Conservation (phyloP, 495 filamentous ascomycete genomes). For the Xylaria sp. region DNA sequence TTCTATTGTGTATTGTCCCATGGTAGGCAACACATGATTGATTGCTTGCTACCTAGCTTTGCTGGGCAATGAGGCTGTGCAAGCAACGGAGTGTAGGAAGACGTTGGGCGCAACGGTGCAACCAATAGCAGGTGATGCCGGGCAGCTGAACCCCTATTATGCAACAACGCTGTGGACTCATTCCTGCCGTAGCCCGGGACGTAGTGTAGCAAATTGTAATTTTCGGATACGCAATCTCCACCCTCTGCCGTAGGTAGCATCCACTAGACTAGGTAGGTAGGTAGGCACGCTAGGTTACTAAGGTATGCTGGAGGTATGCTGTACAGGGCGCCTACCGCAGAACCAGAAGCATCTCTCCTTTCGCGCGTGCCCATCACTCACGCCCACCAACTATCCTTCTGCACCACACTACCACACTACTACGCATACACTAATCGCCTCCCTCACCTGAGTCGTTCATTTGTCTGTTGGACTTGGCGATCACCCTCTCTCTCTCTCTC, state of each 20-base stretch:
- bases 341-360: not conserved
- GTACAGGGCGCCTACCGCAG: not conserved
- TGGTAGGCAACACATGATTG: too few species aligned
- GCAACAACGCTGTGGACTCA: not conserved
- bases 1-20: not conserved
- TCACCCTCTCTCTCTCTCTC: constrained; percentile 2
- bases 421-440: not conserved
- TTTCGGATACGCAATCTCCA: constrained; percentile 11
- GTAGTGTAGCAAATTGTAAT: constrained; percentile 13
- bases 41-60: not conserved
- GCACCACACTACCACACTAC: not conserved
- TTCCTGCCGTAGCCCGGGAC: not conserved
- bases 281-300: too few species aligned
- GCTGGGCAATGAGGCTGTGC: constrained; percentile 40
- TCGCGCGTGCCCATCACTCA: not conserved
- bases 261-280: too few species aligned
- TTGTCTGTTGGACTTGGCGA: constrained; percentile 17
- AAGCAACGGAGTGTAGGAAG: not conserved
- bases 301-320: not conserved
- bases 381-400: not conserved
- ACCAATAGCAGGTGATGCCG: constrained; percentile 7
- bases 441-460: constrained; percentile 30
- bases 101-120: not conserved
- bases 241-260: not conserved
- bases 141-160: constrained; percentile 15